Base-by-base conservation (phyloP, 2,329 filamentous ascomycete genomes). In the Nannizziopsis arthrosporioides region DNA sequence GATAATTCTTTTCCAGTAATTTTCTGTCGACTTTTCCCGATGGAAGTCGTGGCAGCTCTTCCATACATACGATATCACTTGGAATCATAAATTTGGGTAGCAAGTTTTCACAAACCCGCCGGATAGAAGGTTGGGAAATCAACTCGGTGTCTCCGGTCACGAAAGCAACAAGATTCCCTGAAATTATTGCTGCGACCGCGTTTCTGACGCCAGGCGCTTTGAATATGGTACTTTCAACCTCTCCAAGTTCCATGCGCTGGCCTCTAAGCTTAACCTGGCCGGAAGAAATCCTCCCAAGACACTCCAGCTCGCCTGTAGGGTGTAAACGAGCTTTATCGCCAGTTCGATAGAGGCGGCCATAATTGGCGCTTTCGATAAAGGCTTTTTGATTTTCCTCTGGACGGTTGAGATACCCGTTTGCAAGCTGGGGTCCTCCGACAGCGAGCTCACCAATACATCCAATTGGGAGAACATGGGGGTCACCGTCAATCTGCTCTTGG, bases 181-280 rank as follows among this genome's bases (percentile, higher is more conserved):
- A 71, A 22, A 87, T 67, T 1, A 94, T 79, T 19, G 78, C 73
- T 1, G 80, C 85, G 11, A 81, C 74, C 1, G 79, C 81, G 41
- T 75, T 75, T 52, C 81, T 80, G 41, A 86, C 81, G 0, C 76
- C 77, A 0, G 69, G 59, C 0, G 77, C 74, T 47, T 76, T 76
- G 39, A 82, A 71, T 2, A 81, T 73, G 1, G 78, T 82, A 55
- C 85, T 78, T 59, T 90, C 85, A 64, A 94, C 90, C 66, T 94
- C 88, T 0, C 82, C 84, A 50, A 92, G 81, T 59, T 94, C 88
- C 0, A 94, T 72, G 10, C 88, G 74, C 61, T 94, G 88, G 0
- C 88, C 88, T 14, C 88, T 78, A 2, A 94, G 73, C 61, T 94
- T 94, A 52, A 93, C 81, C 63, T 95, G 89, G 0, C 85, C 87